Evolutionary conservation across 257 asterid genomes (phyloP), one percentile per base, ranked within the genome.

Genomic region (Solanum ossicruentum): DNA sequence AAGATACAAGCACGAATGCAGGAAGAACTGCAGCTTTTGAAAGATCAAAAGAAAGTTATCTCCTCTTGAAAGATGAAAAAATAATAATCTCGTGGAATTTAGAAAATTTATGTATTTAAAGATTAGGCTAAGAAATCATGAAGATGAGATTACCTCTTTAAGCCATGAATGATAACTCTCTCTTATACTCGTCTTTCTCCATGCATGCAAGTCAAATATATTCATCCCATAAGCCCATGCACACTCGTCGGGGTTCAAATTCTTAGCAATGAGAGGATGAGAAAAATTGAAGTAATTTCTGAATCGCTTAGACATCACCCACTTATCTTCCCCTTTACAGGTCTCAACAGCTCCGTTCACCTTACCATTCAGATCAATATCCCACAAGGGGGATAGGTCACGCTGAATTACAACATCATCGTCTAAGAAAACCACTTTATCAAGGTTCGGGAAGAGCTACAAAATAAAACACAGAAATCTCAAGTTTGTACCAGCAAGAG

Each of bases 391-490:
- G 15, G 89, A 87, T 65, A 84, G 69, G 83, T 87, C 89, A 75
- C 81, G 87, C 49, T 87, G 89, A 88, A 96, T 90, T 65, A 97
- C 99, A 80, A 97, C 90, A 89, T 97, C 99, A 84, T 97, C 99
- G 84, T 97, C 99, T 84, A 97, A 89, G 94, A 97, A 97, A 83
- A 97, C 98, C 90, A 97, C 96, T 91, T 97, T 94, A 85, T 95
- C 96, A 56, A 97, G 95, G 87, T 92, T 90, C 13, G 98, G 99
- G 85, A 97, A 97, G 66, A 97, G 97, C 99, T 97, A 95, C 92
- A 94, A 82, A 87, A 86, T 80, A 36, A 28, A 84, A 83, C 47
- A 77, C 63, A 51, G 9, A 73, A 77, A 51, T 77, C 82, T 5
- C 63, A 77, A 77, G 12, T 23, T 5, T 51, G 63, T 51, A 51